Percentiles rank a stretch among this genome's conserved stretches.
These are phyloP conservation scores for Neurospora sp. DNA, from an alignment of 495 filamentous ascomycete genomes.

Conservation along the genomic window DNA sequence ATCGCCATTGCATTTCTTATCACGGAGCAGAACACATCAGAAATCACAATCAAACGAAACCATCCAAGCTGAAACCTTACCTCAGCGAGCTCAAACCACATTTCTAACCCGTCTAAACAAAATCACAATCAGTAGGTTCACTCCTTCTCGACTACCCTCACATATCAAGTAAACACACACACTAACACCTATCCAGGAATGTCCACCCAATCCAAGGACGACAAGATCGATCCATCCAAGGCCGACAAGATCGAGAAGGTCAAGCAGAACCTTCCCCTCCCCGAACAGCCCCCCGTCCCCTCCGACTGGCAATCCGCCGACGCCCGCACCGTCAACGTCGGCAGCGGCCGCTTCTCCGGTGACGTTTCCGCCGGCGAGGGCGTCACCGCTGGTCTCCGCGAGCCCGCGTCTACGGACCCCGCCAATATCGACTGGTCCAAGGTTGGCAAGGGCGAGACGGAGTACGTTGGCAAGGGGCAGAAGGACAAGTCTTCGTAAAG, in stretches of 20 bases:
- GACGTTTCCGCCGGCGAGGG: slow-evolving; percentile 45
- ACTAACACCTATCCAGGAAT: slow-evolving; percentile 12
- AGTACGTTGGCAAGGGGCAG: neutral
- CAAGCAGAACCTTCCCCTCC: slow-evolving; percentile 65
- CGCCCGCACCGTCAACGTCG: slow-evolving; percentile 54
- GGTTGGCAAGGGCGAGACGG: slow-evolving; percentile 41
- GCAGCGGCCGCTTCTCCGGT: slow-evolving; percentile 44
- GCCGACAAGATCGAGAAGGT: slow-evolving; percentile 51
- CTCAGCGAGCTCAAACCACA: too few relatives aligned
- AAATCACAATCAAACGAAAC: neutral
- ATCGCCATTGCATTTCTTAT: neutral
- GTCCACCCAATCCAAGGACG: slow-evolving; percentile 39
- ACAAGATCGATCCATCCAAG: slow-evolving; percentile 56
- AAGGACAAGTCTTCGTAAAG: neutral
- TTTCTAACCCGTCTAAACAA: neutral
- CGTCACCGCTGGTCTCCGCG: slow-evolving; percentile 45
- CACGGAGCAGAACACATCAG: neutral
- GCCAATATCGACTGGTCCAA: slow-evolving; percentile 34
- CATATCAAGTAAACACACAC: neutral
- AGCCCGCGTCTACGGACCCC: slow-evolving; percentile 49
- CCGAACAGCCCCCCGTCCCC: slow-evolving; percentile 59
- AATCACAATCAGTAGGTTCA: neutral
- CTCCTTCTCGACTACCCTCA: neutral
- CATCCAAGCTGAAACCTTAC: neutral
- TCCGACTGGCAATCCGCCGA: slow-evolving; percentile 70